A percentile compares a stretch with the other conserved stretches of the same genome.
These are phyloP conservation scores for Lactifluus subvellereus DNA, from an alignment of 768 basidiomycete genomes.

Conservation along the genomic window DNA sequence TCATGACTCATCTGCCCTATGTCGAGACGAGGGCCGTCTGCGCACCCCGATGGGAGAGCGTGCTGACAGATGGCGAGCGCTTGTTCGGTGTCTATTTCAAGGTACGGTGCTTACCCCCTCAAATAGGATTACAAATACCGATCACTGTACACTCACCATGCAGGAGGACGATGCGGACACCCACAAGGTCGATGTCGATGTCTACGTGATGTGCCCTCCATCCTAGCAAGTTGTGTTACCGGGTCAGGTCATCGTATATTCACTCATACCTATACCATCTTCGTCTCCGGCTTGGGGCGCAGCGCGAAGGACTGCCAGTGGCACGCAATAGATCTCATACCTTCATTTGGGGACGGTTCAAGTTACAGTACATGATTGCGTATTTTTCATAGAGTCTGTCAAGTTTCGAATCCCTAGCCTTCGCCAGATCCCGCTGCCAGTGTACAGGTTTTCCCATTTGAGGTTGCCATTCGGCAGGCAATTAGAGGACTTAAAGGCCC, in stretches of 20 bases:
- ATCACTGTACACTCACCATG: neutral
- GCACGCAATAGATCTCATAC: neutral
- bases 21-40: constrained; percentile 4
- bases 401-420: neutral
- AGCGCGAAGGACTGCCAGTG: no score
- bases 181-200: constrained; percentile 5
- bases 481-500: neutral
- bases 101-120: neutral
- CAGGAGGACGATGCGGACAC: constrained; percentile 10
- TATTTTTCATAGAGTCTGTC: neutral
- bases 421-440: neutral
- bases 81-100: constrained; percentile 5
- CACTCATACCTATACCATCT: neutral
- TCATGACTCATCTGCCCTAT: constrained; percentile 7
- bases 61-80: constrained; percentile 13
- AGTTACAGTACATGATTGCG: neutral
- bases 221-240: neutral
- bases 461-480: neutral
- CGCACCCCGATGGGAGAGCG: constrained; percentile 13
- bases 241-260: neutral
- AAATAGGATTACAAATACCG: neutral
- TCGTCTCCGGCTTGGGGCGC: neutral
- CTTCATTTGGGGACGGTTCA: neutral
- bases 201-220: constrained; percentile 2
- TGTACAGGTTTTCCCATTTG: neutral